Conservation (phyloP, 768 basidiomycete species). For the Podaxis sp. region DNA sequence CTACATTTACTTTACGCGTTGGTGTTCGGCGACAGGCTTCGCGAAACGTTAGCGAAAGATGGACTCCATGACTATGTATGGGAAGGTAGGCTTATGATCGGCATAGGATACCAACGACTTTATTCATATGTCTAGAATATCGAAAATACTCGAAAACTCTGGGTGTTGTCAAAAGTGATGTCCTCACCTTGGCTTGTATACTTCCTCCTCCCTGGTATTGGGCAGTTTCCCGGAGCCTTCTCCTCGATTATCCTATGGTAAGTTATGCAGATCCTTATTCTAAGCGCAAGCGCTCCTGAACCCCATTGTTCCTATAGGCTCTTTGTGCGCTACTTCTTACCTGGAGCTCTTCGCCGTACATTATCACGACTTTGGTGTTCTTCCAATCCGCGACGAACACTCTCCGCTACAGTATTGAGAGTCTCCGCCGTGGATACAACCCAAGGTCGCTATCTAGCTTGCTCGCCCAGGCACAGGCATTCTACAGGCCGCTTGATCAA, state of each 20-base stretch:
- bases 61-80: slow-evolving; percentile 21
- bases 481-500: no score
- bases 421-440: slow-evolving; percentile 6
- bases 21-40: slow-evolving; percentile 32
- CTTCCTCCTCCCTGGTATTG: neutral
- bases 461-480: no score
- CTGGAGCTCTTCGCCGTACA: slow-evolving; percentile 26
- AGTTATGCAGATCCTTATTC: no score
- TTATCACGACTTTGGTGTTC: slow-evolving; percentile 32
- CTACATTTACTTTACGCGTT: slow-evolving; percentile 38
- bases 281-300: no score
- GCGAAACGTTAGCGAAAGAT: slow-evolving; percentile 36
- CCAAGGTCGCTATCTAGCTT: slow-evolving; percentile 10
- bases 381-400: slow-evolving; percentile 31
- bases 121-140: slow-evolving; percentile 32
- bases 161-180: slow-evolving; percentile 29
- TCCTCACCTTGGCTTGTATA: slow-evolving; percentile 27
- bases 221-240: no score
- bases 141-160: slow-evolving; percentile 28
- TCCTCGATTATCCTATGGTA: no score
- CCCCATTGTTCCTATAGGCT: slow-evolving; percentile 13
- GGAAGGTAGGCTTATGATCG: no score
- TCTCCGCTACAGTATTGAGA: slow-evolving; percentile 19
- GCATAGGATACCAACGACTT: no score
- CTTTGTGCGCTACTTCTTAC: slow-evolving; percentile 25